Conservation (phyloP, 2,329 filamentous ascomycete genomes). For the Capronia americana region DNA sequence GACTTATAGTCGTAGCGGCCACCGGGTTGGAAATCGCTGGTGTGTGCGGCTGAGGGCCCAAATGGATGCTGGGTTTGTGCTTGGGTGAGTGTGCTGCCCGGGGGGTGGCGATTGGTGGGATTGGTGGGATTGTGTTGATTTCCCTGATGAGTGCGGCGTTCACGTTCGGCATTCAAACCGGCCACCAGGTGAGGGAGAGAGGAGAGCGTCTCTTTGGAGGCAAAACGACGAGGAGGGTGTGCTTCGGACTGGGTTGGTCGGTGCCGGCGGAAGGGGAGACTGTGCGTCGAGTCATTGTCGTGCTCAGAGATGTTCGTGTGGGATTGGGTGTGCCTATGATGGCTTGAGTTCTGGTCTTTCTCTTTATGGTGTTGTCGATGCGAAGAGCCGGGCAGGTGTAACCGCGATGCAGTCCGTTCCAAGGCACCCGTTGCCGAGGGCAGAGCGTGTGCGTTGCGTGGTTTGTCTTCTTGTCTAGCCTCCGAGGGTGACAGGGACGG, state of each 20-base stretch:
- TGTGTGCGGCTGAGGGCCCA: conserved; percentile 20
- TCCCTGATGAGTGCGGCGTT: conserved; percentile 18
- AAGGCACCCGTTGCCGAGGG: conserved; percentile 19
- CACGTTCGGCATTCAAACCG: conserved; percentile 33
- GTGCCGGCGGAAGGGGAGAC: conserved; percentile 24
- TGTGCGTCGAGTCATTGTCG: conserved; percentile 14
- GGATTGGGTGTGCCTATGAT: conserved; percentile 25
- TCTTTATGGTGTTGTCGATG: conserved; percentile 28
- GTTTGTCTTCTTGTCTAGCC: conserved; percentile 26
- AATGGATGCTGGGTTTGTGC: conserved; percentile 17
- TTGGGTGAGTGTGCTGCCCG: conserved; percentile 5
- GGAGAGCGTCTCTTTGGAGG: conserved; percentile 23
- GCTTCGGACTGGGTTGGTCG: conserved; percentile 32
- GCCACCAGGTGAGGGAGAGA: conserved; percentile 33
- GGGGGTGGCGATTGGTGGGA: background rate
- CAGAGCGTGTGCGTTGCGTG: conserved; percentile 21
- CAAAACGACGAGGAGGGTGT: conserved; percentile 15
- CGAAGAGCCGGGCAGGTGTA: conserved; percentile 33
- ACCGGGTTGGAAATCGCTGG: conserved; percentile 25
- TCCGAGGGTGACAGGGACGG: conserved; percentile 31
- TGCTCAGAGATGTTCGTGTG: conserved; percentile 19
- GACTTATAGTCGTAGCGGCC: conserved; percentile 25
- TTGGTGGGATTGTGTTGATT: conserved; percentile 1
- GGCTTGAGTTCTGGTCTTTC: conserved; percentile 9
- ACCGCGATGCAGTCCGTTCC: conserved; percentile 30